Percentiles rank a stretch among this genome's conserved stretches.
These are phyloP conservation scores for Aureobasidium sp. DNA, from an alignment of 2,329 filamentous ascomycete species.

Conservation along the genomic window DNA sequence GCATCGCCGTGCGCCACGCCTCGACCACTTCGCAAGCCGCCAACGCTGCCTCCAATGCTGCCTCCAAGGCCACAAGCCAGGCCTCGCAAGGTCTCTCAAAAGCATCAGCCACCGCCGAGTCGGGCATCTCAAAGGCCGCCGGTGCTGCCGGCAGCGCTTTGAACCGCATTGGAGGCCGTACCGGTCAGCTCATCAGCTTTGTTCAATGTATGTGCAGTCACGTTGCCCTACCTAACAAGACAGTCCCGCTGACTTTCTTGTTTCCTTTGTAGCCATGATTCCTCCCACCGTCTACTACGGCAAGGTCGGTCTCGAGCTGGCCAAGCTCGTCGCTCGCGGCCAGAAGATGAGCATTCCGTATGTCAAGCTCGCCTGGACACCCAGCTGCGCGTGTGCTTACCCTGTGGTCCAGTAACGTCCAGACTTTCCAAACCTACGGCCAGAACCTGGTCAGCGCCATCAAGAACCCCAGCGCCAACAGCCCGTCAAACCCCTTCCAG, in stretches of 20 bases:
- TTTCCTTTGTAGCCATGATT: constrained; percentile 62
- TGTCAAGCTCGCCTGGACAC: constrained; percentile 38
- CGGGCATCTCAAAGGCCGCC: constrained; percentile 66
- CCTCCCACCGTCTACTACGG: constrained; percentile 88
- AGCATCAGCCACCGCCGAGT: constrained; percentile 72
- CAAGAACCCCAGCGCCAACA: constrained; percentile 57
- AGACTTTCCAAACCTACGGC: constrained; percentile 78
- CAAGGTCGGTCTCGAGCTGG: constrained; percentile 78
- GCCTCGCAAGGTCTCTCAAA: constrained; percentile 76
- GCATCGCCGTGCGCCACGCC: constrained; percentile 41
- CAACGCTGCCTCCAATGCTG: constrained; percentile 36
- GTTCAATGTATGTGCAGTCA: constrained; percentile 76
- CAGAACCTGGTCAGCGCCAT: constrained; percentile 64
- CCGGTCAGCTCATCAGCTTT: constrained; percentile 69
- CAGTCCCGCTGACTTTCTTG: not conserved
- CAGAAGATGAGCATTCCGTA: constrained; percentile 96
- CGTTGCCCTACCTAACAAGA: too few species aligned
- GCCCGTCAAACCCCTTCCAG: constrained; percentile 45
- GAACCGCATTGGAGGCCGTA: constrained; percentile 72
- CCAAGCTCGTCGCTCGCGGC: constrained; percentile 77
- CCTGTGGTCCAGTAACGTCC: constrained; percentile 54
- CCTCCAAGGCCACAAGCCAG: constrained; percentile 47
- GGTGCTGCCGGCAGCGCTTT: constrained; percentile 60
- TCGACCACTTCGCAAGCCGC: constrained; percentile 44
- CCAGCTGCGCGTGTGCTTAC: constrained; percentile 17